Evolutionary conservation across 176 grass and related monocot genomes (phyloP).

Genomic region (Avena eriantha): DNA sequence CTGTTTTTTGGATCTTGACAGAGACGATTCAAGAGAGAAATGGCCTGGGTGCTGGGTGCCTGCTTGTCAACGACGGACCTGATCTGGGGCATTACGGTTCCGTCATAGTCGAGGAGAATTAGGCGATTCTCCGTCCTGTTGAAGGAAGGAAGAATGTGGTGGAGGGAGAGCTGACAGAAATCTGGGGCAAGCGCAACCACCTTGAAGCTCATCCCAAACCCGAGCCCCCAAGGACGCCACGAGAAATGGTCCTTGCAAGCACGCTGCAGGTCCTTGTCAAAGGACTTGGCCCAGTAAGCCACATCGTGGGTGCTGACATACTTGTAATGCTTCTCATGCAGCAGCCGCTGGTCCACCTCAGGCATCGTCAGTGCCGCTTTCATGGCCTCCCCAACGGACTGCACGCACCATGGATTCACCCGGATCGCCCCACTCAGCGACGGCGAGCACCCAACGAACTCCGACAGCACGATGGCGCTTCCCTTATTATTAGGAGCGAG

Average conservation of each 20-base stretch:
- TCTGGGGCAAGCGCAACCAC: slow-evolving; percentile 78
- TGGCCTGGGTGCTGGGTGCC: slow-evolving; percentile 67
- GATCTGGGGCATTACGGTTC: slow-evolving; percentile 66
- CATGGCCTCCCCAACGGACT: slow-evolving; percentile 68
- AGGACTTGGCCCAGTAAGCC: too few relatives aligned
- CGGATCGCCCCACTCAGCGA: too few relatives aligned
- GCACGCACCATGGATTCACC: too few relatives aligned
- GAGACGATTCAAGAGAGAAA: slow-evolving; percentile 68
- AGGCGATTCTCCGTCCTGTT: slow-evolving; percentile 48
- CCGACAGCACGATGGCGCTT: slow-evolving; percentile 81
- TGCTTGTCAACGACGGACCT: slow-evolving; percentile 55
- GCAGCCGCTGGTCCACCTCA: too few relatives aligned
- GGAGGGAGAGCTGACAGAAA: slow-evolving; percentile 77
- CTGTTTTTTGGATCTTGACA: slow-evolving; percentile 78
- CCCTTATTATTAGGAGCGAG: slow-evolving; percentile 45
- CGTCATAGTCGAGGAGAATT: slow-evolving; percentile 92
- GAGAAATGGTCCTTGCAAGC: too few relatives aligned
- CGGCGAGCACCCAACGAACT: too few relatives aligned
- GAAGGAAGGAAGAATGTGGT: slow-evolving; percentile 69
- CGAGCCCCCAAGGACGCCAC: slow-evolving; percentile 76
- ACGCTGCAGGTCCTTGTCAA: too few relatives aligned
- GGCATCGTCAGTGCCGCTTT: slow-evolving; percentile 50
- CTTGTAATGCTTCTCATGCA: too few relatives aligned
- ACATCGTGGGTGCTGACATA: too few relatives aligned
- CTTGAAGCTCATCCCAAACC: slow-evolving; percentile 88